Base-by-base conservation (phyloP, 2,329 filamentous ascomycete species). In the Podosphaera xanthii region DNA sequence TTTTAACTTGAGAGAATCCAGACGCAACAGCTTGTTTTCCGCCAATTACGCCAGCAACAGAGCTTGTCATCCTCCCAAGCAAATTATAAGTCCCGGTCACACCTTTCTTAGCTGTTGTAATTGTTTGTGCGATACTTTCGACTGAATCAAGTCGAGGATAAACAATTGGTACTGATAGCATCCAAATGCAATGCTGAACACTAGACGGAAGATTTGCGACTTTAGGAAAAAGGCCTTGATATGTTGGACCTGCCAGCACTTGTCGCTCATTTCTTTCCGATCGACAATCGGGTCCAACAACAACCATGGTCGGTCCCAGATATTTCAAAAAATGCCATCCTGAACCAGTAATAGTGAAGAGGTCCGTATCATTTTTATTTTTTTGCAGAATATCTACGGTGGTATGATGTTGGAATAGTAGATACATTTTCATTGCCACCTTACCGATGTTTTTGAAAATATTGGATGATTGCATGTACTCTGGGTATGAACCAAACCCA, bases 281-380 rank as follows among this genome's bases (percentile, higher is more conserved):
- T 58, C 92, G 82, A 65, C 89, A 91, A 70, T 98, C 92, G 1
- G 87, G 84, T 0, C 91, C 92, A 57, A 95, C 84, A 0, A 94
- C 84, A 0, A 88, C 89, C 10, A 98, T 83, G 3, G 87, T 87
- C 0, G 92, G 92, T 0, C 92, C 92, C 4, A 98, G 80, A 66
- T 86, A 96, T 72, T 98, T 98, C 72, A 98, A 81, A 70, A 97
- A 98, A 71, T 98, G 92, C 92, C 92, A 98, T 6, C 92, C 92
- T 30, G 86, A 86, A n/a, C 92, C 91, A 0, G 92, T 97, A 59
- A 98, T 84, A 1, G 91, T 97, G 72, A 98, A 98, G 4, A 98
- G 80, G 66, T 98, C 92, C 55, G 83, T 78, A 67, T 98, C 92
- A 54, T 87, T 86, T 67, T 79, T 86, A 60, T 94, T 84, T 65